Evolutionary conservation across 371 early-diverging fungal genomes (phyloP).

Genomic region (Zancudomyces culisetae): DNA sequence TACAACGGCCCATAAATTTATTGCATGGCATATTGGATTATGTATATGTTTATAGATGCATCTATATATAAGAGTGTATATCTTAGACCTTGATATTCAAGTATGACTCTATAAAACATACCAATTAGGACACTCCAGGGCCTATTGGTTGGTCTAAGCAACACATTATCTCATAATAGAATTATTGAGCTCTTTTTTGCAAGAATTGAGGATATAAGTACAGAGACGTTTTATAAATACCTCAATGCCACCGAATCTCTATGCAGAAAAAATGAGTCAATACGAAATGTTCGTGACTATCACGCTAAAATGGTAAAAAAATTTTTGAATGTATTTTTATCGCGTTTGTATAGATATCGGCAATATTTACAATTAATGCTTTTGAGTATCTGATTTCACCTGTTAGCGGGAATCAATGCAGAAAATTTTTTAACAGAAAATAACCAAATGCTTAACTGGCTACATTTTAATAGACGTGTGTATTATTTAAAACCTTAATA

Average conservation of each 20-base stretch:
- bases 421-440: not conserved
- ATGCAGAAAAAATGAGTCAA: not conserved
- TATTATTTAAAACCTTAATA: not conserved
- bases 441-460: not conserved
- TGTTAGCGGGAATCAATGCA: not conserved
- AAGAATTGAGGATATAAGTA: not conserved
- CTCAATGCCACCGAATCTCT: not conserved
- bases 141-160: no score
- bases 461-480: not conserved
- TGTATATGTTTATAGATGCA: not conserved
- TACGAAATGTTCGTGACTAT: not conserved
- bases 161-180: not conserved
- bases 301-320: not conserved
- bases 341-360: not conserved
- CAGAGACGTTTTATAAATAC: not conserved
- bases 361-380: not conserved
- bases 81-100: not conserved
- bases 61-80: not conserved
- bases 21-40: not conserved
- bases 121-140: no score
- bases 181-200: not conserved
- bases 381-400: not conserved
- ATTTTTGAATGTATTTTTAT: not conserved
- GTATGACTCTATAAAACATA: no score
- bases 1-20: not conserved